These are phyloP conservation scores for Colletotrichum lentis DNA, from an alignment of 2,329 filamentous ascomycete genomes.

Conservation along the genomic window DNA sequence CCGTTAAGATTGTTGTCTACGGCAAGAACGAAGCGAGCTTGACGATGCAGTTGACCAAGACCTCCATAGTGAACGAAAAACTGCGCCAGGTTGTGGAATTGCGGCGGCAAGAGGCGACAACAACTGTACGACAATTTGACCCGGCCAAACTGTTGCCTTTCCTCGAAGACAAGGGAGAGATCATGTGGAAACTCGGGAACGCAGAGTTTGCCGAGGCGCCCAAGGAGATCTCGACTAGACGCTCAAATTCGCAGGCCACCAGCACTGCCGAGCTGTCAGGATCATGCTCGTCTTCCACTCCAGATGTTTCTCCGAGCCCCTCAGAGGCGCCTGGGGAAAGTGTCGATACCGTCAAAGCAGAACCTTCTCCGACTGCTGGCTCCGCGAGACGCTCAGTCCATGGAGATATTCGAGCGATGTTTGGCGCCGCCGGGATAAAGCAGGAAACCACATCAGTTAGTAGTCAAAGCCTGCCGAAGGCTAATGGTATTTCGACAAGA, in stretches of 20 bases:
- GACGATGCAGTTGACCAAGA: slow-evolving; percentile 32
- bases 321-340: neutral
- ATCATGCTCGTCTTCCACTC: slow-evolving; percentile 1
- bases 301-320: neutral
- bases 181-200: slow-evolving; percentile 31
- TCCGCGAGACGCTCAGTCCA: neutral
- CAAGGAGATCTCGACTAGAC: neutral
- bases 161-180: slow-evolving; percentile 22
- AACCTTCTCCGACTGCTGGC: neutral
- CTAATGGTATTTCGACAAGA: slow-evolving; percentile 6
- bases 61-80: slow-evolving; percentile 24
- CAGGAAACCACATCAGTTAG: neutral
- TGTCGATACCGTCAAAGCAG: slow-evolving; percentile 1
- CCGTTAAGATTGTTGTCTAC: slow-evolving; percentile 18
- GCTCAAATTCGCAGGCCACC: neutral
- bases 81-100: neutral
- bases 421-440: slow-evolving; percentile 16
- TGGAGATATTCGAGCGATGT: slow-evolving; percentile 2
- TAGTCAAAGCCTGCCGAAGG: neutral
- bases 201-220: neutral
- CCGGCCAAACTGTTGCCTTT: slow-evolving; percentile 26
- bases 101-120: slow-evolving; percentile 26
- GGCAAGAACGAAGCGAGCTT: slow-evolving; percentile 19
- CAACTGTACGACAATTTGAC: slow-evolving; percentile 17
- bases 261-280: neutral